phyloP scores from a whole-genome alignment of 164 flowering plant genomes.

The Cinnamomum chago region DNA sequence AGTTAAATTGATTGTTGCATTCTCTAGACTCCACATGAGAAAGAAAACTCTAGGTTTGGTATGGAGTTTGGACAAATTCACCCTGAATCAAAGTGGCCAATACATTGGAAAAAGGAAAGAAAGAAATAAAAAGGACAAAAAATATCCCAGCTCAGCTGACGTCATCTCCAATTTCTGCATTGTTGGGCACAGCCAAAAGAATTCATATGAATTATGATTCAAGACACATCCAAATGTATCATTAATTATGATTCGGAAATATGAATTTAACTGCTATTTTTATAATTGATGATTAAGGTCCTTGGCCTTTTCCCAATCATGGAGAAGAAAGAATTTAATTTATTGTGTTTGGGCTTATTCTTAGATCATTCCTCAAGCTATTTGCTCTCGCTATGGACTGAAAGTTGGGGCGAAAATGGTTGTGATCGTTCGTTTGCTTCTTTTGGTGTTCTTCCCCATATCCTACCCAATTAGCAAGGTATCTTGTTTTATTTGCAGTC shows the following conservation, averaged over 20 bases:
- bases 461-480: conserved; percentile 79
- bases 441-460: conserved; percentile 46
- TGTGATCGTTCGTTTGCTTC: conserved; percentile 46
- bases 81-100: too few relatives aligned
- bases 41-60: too few relatives aligned
- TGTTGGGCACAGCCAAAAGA: not conserved
- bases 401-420: conserved; percentile 58
- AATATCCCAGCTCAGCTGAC: not conserved
- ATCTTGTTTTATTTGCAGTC: not conserved
- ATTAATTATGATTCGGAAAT: too few relatives aligned
- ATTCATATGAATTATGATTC: not conserved
- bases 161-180: not conserved
- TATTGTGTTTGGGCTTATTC: not conserved
- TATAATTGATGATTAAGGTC: not conserved
- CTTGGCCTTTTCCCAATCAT: not conserved
- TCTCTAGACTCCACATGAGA: too few relatives aligned
- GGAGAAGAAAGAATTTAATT: not conserved
- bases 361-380: conserved; percentile 73
- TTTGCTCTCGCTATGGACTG: conserved; percentile 68
- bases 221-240: not conserved
- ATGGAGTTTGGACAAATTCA: too few relatives aligned
- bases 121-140: not conserved
- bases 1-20: too few relatives aligned
- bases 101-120: too few relatives aligned
- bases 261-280: too few relatives aligned